phyloP scores from a whole-genome alignment of 2,329 filamentous ascomycete genomes.

The Exophiala lecanii-corni region DNA sequence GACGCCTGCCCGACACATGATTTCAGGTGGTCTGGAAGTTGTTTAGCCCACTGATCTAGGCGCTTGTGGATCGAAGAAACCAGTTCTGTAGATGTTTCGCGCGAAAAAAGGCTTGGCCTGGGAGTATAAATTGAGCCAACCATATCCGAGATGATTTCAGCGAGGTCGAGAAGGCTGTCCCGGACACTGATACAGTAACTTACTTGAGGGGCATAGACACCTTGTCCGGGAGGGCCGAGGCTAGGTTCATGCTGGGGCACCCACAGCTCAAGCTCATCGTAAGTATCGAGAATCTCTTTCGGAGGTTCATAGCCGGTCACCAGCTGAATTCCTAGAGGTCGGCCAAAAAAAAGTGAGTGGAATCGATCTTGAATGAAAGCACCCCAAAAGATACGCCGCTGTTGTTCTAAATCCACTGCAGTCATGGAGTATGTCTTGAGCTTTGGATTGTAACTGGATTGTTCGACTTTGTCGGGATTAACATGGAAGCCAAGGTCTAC shows the following conservation, averaged over 20 bases:
- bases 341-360: slow-evolving; percentile 22
- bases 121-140: background rate
- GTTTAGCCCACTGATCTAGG: background rate
- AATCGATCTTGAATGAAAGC: slow-evolving; percentile 28
- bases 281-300: slow-evolving; percentile 30
- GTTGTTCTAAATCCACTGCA: slow-evolving; percentile 28
- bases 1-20: background rate
- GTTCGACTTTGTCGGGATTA: background rate
- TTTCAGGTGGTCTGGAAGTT: slow-evolving; percentile 2
- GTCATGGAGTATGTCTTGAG: background rate
- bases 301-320: slow-evolving; percentile 18
- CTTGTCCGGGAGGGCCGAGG: background rate
- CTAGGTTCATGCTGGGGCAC: slow-evolving; percentile 18
- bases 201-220: background rate
- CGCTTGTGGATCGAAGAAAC: background rate
- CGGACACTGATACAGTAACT: background rate
- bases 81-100: background rate
- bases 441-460: background rate
- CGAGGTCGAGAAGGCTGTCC: slow-evolving; percentile 1
- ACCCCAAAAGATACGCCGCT: slow-evolving; percentile 32
- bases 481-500: slow-evolving; percentile 38
- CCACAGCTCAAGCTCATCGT: slow-evolving; percentile 30
- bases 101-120: background rate
- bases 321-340: slow-evolving; percentile 26
- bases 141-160: slow-evolving; percentile 3